Evolutionary conservation across 768 basidiomycete species (phyloP).

Genomic region (Leccinum rimulosum): DNA sequence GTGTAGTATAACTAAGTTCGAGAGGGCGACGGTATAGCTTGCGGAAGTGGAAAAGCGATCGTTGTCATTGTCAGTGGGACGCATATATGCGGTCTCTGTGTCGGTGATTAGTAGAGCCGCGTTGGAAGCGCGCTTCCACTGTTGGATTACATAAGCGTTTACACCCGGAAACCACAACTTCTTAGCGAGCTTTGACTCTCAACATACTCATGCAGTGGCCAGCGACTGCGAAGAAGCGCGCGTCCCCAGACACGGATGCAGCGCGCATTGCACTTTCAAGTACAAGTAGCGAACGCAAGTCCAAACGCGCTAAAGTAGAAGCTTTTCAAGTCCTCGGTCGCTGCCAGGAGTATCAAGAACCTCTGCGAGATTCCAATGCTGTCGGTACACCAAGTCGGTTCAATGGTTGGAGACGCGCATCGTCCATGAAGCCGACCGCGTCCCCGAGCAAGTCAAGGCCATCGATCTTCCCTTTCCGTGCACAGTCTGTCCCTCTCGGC

Average conservation of each 20-base stretch:
- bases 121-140: no score
- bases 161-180: not conserved
- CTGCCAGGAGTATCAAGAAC: conserved; percentile 13
- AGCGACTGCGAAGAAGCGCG: conserved; percentile 26
- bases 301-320: conserved; percentile 29
- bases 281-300: conserved; percentile 14
- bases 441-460: conserved; percentile 14
- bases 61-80: no score
- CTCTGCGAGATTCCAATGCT: conserved; percentile 18
- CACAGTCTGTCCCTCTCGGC: conserved; percentile 30
- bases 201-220: conserved; percentile 4
- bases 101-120: no score
- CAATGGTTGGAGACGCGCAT: conserved; percentile 13
- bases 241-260: conserved; percentile 27
- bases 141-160: not conserved
- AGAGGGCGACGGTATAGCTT: no score
- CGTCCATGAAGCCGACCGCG: conserved; percentile 22
- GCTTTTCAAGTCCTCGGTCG: conserved; percentile 14
- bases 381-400: conserved; percentile 1
- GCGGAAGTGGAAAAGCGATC: no score
- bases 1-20: no score
- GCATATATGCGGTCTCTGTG: no score
- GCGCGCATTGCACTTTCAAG: conserved; percentile 7
- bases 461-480: conserved; percentile 20
- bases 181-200: not conserved